phyloP scores from a whole-genome alignment of 306 rosid species.

The Vigna hirtella region DNA sequence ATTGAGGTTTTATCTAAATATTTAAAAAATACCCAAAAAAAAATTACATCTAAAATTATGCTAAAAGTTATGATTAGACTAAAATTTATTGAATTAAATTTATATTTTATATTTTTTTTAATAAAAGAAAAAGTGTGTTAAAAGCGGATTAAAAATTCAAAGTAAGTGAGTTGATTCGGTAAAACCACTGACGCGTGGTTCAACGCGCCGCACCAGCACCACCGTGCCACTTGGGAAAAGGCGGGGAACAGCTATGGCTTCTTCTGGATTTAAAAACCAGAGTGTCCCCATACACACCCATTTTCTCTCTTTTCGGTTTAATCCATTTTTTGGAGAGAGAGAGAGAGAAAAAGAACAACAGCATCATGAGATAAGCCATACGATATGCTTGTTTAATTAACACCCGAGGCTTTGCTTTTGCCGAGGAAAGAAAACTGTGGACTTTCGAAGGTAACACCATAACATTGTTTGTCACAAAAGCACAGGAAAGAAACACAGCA shows the following conservation, averaged over 20 bases:
- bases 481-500: slow-evolving; percentile 30
- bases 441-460: slow-evolving; percentile 1
- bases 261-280: slow-evolving; percentile 43
- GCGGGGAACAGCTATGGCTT: slow-evolving; percentile 60
- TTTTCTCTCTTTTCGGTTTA: slow-evolving; percentile 40
- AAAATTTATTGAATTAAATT: too few species aligned
- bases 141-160: too few species aligned
- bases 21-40: too few species aligned
- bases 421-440: slow-evolving; percentile 35
- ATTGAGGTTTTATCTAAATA: too few species aligned
- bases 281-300: background rate
- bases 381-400: slow-evolving; percentile 17
- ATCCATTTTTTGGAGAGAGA: slow-evolving; percentile 9
- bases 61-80: too few species aligned
- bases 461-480: slow-evolving; percentile 36
- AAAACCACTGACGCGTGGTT: background rate
- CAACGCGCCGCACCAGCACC: slow-evolving; percentile 41
- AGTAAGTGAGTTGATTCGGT: too few species aligned
- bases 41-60: too few species aligned
- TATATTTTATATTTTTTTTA: too few species aligned
- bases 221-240: slow-evolving; percentile 43
- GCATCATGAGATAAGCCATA: slow-evolving; percentile 3
- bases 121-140: too few species aligned
- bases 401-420: slow-evolving; percentile 34
- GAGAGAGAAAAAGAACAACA: background rate